Conservation (phyloP, 148 eudicot genomes). For the Arctostaphylos glauca region DNA sequence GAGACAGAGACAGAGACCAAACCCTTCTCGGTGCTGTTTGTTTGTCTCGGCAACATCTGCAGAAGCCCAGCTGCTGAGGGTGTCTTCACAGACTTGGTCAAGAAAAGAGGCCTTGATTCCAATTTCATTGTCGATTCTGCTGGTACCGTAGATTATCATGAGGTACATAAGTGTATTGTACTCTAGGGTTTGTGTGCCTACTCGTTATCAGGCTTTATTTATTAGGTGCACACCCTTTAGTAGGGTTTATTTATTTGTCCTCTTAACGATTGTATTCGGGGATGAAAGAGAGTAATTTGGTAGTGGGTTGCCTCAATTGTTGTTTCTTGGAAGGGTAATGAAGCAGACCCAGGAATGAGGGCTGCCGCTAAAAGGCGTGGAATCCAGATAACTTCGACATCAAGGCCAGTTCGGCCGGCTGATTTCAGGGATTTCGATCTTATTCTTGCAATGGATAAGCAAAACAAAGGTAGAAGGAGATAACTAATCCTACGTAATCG, state of each 20-base stretch:
- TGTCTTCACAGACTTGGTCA: slow-evolving; percentile 75
- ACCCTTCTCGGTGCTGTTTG: slow-evolving; percentile 79
- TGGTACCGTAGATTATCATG: slow-evolving; percentile 84
- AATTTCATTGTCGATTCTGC: slow-evolving; percentile 86
- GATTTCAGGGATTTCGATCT: slow-evolving; percentile 92
- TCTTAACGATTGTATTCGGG: background rate
- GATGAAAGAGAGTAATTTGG: background rate
- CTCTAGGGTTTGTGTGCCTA: background rate
- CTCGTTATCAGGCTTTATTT: background rate
- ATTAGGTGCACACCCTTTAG: background rate
- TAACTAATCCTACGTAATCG: background rate
- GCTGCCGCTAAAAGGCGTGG: slow-evolving; percentile 87
- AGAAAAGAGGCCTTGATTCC: slow-evolving; percentile 59
- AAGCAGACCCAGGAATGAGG: slow-evolving; percentile 94
- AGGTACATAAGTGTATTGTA: slow-evolving; percentile 36
- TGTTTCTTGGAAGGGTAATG: slow-evolving; percentile 65
- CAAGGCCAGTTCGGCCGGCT: slow-evolving; percentile 79
- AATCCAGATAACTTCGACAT: slow-evolving; percentile 74
- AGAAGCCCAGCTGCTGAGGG: slow-evolving; percentile 99
- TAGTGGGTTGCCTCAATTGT: slow-evolving; percentile 12
- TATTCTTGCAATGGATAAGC: slow-evolving; percentile 97
- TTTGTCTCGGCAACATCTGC: slow-evolving; percentile 91
- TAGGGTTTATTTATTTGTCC: background rate
- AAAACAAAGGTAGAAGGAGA: slow-evolving; percentile 58
- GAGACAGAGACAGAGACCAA: slow-evolving; percentile 31